Conservation (phyloP, 257 asterid genomes). For the Coffea eugenioides region DNA sequence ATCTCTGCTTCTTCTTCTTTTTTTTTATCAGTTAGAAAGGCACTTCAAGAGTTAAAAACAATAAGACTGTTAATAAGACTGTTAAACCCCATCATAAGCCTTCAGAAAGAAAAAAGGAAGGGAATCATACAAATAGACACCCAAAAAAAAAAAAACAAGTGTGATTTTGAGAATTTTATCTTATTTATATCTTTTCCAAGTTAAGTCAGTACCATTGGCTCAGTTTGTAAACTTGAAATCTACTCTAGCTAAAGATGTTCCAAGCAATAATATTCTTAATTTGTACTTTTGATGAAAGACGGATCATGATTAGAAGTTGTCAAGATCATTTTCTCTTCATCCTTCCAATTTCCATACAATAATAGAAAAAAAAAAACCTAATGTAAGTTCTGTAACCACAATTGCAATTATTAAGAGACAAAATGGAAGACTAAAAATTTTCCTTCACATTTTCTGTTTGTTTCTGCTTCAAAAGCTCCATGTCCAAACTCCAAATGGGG, state of each 20-base stretch:
- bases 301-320: neutral
- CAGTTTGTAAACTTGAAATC: neutral
- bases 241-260: neutral
- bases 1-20: neutral
- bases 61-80: neutral
- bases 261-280: neutral
- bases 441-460: neutral
- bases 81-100: neutral
- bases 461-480: neutral
- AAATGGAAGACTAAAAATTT: neutral
- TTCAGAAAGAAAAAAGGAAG: neutral
- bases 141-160: neutral
- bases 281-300: neutral
- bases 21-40: conserved; percentile 7
- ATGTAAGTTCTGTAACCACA: neutral
- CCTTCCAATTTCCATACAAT: neutral
- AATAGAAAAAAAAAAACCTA: neutral
- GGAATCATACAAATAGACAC: neutral
- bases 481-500: neutral
- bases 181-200: neutral
- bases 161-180: neutral
- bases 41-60: conserved; percentile 9
- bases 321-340: neutral
- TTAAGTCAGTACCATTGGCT: neutral
- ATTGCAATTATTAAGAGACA: too few relatives aligned